Conservation (phyloP, 768 basidiomycete species). For the Candolleomyces aberdarensis region DNA sequence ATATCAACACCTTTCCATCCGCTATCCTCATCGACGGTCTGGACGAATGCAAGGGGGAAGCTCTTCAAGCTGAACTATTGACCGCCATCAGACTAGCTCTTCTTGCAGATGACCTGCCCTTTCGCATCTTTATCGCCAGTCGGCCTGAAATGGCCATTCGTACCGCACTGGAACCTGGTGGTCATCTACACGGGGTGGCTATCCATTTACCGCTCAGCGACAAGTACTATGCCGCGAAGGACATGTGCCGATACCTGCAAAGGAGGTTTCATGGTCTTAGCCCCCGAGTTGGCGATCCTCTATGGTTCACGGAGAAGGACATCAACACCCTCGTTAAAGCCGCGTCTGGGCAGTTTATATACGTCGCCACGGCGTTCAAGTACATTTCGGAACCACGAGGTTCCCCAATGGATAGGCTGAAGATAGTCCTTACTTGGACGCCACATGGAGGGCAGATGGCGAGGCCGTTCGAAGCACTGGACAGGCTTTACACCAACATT, state of each 20-base stretch:
- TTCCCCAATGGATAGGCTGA: background rate
- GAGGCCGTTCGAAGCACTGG: background rate
- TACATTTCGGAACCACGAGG: background rate
- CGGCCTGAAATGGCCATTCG: background rate
- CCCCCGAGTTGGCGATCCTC: background rate
- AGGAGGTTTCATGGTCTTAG: background rate
- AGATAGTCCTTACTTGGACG: background rate
- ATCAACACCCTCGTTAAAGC: background rate
- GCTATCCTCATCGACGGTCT: slow-evolving; percentile 6
- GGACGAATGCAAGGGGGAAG: background rate
- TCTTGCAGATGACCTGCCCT: background rate
- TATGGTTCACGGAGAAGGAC: background rate
- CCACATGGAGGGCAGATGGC: background rate
- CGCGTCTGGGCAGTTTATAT: slow-evolving; percentile 6
- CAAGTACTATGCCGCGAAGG: background rate
- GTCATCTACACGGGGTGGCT: background rate
- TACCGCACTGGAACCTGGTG: background rate
- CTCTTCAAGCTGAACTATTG: background rate
- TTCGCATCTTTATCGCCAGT: slow-evolving; percentile 1
- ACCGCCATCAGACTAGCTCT: background rate
- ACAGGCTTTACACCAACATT: background rate
- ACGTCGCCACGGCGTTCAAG: background rate
- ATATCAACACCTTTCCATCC: background rate
- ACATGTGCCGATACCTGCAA: background rate
- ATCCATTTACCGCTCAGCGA: background rate